Percentiles rank a stretch among this genome's conserved stretches.
Conservation (phyloP, 345 rosid species). For the Populus tremula region DNA sequence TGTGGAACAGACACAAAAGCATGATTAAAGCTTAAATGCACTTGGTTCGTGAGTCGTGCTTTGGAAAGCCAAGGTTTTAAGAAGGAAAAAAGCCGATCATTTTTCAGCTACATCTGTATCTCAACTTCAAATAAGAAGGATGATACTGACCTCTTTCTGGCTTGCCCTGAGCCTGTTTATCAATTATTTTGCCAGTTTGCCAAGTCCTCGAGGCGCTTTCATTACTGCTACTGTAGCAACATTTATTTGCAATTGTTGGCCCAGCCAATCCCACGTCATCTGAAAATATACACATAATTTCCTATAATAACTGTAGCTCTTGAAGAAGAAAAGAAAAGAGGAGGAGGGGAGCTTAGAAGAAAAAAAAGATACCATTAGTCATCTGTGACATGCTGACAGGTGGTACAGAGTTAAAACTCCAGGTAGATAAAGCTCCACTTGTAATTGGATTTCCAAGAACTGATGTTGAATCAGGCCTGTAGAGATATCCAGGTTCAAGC, state of each 20-base stretch:
- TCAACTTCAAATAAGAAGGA: slow-evolving; percentile 7
- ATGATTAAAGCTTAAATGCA: neutral
- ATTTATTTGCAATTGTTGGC: slow-evolving; percentile 21
- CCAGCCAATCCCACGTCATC: slow-evolving; percentile 35
- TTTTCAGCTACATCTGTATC: neutral
- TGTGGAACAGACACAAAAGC: neutral
- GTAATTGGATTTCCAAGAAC: slow-evolving; percentile 39
- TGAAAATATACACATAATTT: neutral
- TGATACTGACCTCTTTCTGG: slow-evolving; percentile 43
- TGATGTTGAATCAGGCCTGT: slow-evolving; percentile 47
- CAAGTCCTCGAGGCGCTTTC: slow-evolving; percentile 44
- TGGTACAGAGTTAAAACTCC: slow-evolving; percentile 41
- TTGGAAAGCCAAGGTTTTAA: neutral
- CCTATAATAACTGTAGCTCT: neutral
- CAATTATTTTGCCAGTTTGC: slow-evolving; percentile 33
- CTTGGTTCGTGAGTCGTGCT: neutral
- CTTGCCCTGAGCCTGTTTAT: slow-evolving; percentile 26
- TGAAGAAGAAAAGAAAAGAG: neutral
- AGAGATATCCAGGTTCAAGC: slow-evolving; percentile 44
- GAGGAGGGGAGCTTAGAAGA: neutral
- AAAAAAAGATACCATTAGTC: slow-evolving; percentile 39
- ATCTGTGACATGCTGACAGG: slow-evolving; percentile 33
- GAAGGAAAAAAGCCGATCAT: neutral
- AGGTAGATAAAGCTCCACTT: slow-evolving; percentile 45
- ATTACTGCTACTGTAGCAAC: slow-evolving; percentile 43